phyloP scores from a whole-genome alignment of 305 asterid species.

The Fraxinus floribunda region DNA sequence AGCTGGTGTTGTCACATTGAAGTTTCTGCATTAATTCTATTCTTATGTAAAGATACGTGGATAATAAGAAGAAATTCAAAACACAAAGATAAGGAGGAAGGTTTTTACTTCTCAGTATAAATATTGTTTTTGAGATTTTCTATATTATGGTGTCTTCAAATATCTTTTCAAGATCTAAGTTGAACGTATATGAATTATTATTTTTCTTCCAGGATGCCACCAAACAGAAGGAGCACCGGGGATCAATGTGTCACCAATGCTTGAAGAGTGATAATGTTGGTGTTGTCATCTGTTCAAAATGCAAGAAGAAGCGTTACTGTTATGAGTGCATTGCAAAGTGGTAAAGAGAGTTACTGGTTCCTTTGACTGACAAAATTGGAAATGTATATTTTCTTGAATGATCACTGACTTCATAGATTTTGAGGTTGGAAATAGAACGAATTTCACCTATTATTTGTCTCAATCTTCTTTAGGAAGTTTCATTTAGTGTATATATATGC shows the following conservation, averaged over 20 bases:
- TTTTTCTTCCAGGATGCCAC: constrained; percentile 39
- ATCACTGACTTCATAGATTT: constrained; percentile 2
- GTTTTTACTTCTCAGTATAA: neutral
- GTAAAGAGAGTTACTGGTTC: constrained; percentile 35
- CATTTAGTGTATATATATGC: constrained; percentile 9
- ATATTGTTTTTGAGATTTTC: neutral
- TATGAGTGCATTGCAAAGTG: constrained; percentile 64
- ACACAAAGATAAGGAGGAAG: neutral
- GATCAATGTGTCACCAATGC: constrained; percentile 68
- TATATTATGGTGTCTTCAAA: neutral
- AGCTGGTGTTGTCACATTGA: neutral
- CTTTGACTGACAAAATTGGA: constrained; percentile 8
- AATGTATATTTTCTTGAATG: neutral
- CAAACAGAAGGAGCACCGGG: constrained; percentile 31
- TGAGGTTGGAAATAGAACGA: constrained; percentile 10
- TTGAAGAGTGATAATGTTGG: constrained; percentile 33
- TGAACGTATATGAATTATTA: constrained; percentile 15
- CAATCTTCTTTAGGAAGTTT: constrained; percentile 15
- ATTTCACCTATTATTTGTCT: neutral
- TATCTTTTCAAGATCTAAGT: constrained; percentile 5
- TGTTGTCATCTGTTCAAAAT: constrained; percentile 52
- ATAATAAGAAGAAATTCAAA: constrained; percentile 6
- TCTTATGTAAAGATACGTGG: neutral
- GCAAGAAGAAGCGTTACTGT: constrained; percentile 71
- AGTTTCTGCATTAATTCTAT: neutral